Conservation (phyloP, 768 basidiomycete genomes). For the Termitomyces sp. region DNA sequence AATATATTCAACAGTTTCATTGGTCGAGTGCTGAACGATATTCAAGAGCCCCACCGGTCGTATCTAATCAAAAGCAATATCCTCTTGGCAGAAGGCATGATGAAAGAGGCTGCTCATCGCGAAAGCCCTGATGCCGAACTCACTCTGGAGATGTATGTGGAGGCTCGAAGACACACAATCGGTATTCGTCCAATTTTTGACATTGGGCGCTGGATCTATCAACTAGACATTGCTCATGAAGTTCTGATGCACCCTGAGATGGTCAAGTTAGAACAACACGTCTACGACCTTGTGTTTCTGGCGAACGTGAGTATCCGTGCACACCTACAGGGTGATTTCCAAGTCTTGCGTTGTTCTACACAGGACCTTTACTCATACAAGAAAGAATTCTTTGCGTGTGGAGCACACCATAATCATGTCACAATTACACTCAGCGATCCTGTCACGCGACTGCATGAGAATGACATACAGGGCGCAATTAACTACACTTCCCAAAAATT, state of each 20-base stretch:
- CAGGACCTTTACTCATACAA: constrained; percentile 3
- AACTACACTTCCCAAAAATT: constrained; percentile 1
- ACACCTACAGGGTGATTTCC: too few species aligned
- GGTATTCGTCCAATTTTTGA: too few species aligned
- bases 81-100: constrained; percentile 4
- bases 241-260: too few species aligned
- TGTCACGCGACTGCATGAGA: neutral
- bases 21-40: neutral
- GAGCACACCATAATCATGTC: constrained; percentile 8
- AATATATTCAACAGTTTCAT: neutral
- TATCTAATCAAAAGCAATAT: constrained; percentile 1
- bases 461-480: constrained; percentile 5
- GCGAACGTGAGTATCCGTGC: too few species aligned
- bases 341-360: neutral
- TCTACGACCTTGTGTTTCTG: too few species aligned
- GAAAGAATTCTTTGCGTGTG: too few species aligned
- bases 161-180: too few species aligned
- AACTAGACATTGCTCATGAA: too few species aligned
- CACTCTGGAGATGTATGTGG: neutral
- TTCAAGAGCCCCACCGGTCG: neutral
- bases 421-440: constrained; percentile 5
- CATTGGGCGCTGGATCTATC: too few species aligned
- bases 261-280: too few species aligned
- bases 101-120: constrained; percentile 9
- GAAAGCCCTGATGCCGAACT: constrained; percentile 1